Percentiles rank a stretch among this genome's conserved stretches.
Evolutionary conservation across 805 yeast genomes (phyloP).

Genomic region (Kuraishia ogatae): DNA sequence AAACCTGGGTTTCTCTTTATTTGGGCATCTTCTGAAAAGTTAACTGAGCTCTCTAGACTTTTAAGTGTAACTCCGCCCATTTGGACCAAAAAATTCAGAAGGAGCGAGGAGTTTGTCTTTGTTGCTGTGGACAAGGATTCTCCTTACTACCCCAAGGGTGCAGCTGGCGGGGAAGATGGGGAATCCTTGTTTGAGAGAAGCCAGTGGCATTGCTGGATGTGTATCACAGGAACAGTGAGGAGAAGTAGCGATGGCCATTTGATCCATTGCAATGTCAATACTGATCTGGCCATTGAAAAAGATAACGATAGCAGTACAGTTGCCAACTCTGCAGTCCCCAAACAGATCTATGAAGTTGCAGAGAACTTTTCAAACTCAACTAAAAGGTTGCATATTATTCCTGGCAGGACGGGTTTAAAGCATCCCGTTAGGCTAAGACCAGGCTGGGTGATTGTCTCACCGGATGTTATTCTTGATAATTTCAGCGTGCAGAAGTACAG

Average conservation of each 20-base stretch:
- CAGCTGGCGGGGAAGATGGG: constrained; percentile 12
- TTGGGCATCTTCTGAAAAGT: constrained; percentile 78
- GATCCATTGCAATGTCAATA: constrained; percentile 88
- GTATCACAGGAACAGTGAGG: constrained; percentile 89
- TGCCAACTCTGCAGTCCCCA: constrained; percentile 50
- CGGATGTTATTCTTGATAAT: constrained; percentile 71
- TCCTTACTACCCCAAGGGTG: constrained; percentile 52
- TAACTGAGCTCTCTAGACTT: constrained; percentile 50
- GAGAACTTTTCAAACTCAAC: constrained; percentile 84
- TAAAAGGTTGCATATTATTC: constrained; percentile 78
- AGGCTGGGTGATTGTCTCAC: constrained; percentile 90
- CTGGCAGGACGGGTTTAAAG: constrained; percentile 58
- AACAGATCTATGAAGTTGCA: constrained; percentile 68
- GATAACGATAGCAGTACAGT: constrained; percentile 13
- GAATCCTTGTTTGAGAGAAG: constrained; percentile 53
- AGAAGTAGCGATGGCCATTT: constrained; percentile 76
- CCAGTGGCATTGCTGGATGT: constrained; percentile 98
- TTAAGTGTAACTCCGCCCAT: constrained; percentile 33
- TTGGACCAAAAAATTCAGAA: constrained; percentile 61
- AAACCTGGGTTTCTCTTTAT: constrained; percentile 81
- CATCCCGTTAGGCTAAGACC: constrained; percentile 58
- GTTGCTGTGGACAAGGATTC: constrained; percentile 62
- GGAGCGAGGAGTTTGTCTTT: constrained; percentile 85
- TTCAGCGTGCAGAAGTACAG: constrained; percentile 43
- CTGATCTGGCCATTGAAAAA: constrained; percentile 73